Evolutionary conservation across 1,139 yeast species (phyloP).

Genomic region (Tardiomyces depauwii): DNA sequence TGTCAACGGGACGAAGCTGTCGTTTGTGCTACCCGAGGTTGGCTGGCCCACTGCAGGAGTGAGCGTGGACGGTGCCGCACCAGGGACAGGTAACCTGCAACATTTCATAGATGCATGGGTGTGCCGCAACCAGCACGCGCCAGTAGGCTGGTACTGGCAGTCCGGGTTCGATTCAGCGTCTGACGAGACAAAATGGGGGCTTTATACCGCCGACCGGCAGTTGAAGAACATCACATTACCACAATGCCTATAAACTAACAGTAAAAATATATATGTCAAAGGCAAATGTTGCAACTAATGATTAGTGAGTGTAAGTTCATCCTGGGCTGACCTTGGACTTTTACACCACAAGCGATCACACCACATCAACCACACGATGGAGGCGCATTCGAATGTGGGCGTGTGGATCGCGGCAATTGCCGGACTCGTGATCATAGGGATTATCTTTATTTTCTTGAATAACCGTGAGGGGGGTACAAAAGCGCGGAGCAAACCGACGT

Average conservation of each 20-base stretch:
- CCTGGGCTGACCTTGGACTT: too few relatives aligned
- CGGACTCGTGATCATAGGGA: conserved; percentile 9
- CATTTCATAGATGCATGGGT: background rate
- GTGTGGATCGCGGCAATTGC: conserved; percentile 5
- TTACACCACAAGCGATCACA: background rate
- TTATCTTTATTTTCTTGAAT: conserved; percentile 5
- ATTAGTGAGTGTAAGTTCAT: too few relatives aligned
- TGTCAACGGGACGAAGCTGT: background rate
- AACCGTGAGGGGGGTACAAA: conserved; percentile 2
- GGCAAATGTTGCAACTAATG: too few relatives aligned
- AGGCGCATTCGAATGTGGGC: background rate
- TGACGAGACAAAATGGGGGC: background rate
- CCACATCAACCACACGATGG: background rate
- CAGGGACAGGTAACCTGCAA: background rate
- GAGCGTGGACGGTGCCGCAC: background rate
- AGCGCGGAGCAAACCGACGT: conserved; percentile 37
- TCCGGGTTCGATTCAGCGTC: background rate
- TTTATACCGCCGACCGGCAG: background rate
- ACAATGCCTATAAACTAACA: background rate
- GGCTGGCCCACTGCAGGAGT: background rate
- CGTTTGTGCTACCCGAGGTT: background rate
- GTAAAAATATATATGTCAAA: too few relatives aligned
- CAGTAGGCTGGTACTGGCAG: background rate
- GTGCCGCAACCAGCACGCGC: background rate
- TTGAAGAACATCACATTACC: background rate